Conservation (phyloP, 345 rosid genomes). For the Eucalyptus albens region DNA sequence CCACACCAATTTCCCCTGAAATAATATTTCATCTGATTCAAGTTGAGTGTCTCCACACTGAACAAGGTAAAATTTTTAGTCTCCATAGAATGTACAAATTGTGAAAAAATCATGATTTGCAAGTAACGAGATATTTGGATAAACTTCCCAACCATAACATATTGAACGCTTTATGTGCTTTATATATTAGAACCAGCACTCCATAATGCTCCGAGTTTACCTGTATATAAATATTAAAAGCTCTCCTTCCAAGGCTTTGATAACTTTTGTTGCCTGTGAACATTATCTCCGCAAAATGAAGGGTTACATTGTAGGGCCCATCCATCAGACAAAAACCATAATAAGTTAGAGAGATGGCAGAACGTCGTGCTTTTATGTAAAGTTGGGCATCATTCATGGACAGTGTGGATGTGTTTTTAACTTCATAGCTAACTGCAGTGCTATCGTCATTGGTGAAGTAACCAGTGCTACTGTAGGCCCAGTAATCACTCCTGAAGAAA, state of each 20-base stretch:
- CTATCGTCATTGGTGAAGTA: accelerated
- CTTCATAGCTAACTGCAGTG: accelerated
- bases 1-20: conserved; percentile 33
- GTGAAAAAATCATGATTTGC: not conserved
- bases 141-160: not conserved
- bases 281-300: conserved; percentile 69
- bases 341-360: conserved; percentile 10
- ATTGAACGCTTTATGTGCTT: not conserved
- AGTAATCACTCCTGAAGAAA: not conserved
- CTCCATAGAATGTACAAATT: not conserved
- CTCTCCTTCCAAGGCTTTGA: conserved; percentile 35
- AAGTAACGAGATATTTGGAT: not conserved
- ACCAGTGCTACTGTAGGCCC: not conserved
- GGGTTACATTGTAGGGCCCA: conserved; percentile 39
- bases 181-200: not conserved
- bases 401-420: too few species aligned
- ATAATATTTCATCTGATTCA: not conserved
- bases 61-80: not conserved
- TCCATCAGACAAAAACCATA: conserved; percentile 28
- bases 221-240: conserved; percentile 1
- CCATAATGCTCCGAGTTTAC: too few species aligned
- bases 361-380: too few species aligned
- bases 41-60: not conserved
- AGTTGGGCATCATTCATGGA: too few species aligned
- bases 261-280: conserved; percentile 17